Conservation (phyloP, 805 yeast species). For the Citeromyces matritensis region DNA sequence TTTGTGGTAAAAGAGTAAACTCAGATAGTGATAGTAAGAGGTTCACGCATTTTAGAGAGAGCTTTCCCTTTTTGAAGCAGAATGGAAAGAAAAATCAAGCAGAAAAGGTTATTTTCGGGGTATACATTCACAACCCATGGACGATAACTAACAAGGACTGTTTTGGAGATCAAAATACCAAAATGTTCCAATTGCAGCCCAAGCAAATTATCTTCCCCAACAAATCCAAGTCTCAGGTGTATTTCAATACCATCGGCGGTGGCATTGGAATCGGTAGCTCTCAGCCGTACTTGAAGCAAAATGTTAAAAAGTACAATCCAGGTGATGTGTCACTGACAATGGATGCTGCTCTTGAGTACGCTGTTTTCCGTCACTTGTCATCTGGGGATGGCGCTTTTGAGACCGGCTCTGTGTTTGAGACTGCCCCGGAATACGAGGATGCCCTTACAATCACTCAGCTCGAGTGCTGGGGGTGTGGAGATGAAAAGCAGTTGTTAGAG, state of each 20-base stretch:
- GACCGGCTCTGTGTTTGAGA: slow-evolving; percentile 10
- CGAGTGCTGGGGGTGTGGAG: slow-evolving; percentile 91
- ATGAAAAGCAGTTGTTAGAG: slow-evolving; percentile 58
- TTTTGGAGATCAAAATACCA: slow-evolving; percentile 49
- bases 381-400: slow-evolving; percentile 41
- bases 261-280: slow-evolving; percentile 74
- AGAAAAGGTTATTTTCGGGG: slow-evolving; percentile 43
- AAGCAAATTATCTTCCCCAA: slow-evolving; percentile 37
- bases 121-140: slow-evolving; percentile 66
- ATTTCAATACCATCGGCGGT: slow-evolving; percentile 59
- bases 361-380: slow-evolving; percentile 58
- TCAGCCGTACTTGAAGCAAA: slow-evolving; percentile 40
- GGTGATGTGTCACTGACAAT: slow-evolving; percentile 73
- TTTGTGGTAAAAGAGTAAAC: slow-evolving; percentile 46
- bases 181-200: slow-evolving; percentile 59
- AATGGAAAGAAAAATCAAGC: slow-evolving; percentile 12
- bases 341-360: slow-evolving; percentile 70
- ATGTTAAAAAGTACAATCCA: slow-evolving; percentile 31
- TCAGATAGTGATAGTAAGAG: slow-evolving; percentile 24
- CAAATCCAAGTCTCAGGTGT: slow-evolving; percentile 25
- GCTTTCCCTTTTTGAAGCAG: slow-evolving; percentile 24
- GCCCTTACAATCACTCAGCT: slow-evolving; percentile 57
- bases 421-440: slow-evolving; percentile 41
- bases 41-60: slow-evolving; percentile 32
- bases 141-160: slow-evolving; percentile 48